Conservation (phyloP, 2,329 filamentous ascomycete genomes). For the Fusarium sp. region DNA sequence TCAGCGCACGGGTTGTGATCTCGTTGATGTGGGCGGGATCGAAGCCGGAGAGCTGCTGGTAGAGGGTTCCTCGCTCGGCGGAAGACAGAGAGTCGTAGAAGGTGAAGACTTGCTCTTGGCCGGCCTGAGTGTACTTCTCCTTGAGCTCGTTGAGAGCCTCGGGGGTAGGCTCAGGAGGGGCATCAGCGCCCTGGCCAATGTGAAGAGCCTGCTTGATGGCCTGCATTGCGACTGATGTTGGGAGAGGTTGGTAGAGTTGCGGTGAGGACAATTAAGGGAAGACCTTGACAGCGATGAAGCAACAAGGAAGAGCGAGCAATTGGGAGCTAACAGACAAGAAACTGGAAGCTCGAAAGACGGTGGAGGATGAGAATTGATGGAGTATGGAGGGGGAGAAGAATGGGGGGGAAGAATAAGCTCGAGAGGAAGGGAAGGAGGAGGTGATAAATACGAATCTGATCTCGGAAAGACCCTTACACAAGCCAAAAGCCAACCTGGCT, state of each 20-base stretch:
- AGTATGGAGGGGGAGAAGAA: constrained; percentile 21
- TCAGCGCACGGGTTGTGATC: constrained; percentile 83
- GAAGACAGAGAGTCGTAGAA: constrained; percentile 83
- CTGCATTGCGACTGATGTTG: constrained; percentile 51
- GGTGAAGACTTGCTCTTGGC: constrained; percentile 81
- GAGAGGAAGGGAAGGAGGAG: constrained; percentile 24
- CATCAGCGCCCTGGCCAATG: constrained; percentile 46
- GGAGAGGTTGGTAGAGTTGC: constrained; percentile 23
- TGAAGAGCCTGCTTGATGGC: constrained; percentile 56
- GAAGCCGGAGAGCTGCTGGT: constrained; percentile 82
- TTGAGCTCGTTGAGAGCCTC: constrained; percentile 77
- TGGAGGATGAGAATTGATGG: constrained; percentile 9
- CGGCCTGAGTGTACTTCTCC: constrained; percentile 77
- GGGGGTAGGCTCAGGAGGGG: constrained; percentile 65
- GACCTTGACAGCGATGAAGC: not conserved
- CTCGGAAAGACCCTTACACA: constrained; percentile 30
- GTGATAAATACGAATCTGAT: constrained; percentile 38
- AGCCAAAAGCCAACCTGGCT: not conserved
- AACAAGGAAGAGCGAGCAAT: not conserved
- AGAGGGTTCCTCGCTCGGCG: constrained; percentile 81
- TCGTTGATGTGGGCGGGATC: constrained; percentile 89
- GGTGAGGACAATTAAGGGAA: constrained; percentile 14
- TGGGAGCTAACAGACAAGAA: constrained; percentile 10
- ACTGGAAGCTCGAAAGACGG: constrained; percentile 1
- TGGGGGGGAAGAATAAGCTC: constrained; percentile 19